Evolutionary conservation across 2,329 filamentous ascomycete genomes (phyloP), one percentile per base, ranked within the genome.

Genomic region (Colletotrichum lentis): DNA sequence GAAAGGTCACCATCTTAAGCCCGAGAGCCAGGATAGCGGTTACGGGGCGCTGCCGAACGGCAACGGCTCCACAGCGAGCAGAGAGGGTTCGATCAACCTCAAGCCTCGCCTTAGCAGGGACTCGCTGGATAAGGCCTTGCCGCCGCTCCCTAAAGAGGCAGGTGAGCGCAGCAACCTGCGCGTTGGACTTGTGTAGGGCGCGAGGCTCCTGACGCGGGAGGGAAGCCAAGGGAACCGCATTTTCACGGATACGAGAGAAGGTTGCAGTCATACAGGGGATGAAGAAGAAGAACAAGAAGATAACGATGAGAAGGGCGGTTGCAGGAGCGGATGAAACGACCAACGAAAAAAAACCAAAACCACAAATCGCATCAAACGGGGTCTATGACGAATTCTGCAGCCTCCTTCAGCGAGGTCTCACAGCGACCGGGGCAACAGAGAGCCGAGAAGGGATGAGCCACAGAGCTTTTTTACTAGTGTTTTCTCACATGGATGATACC

Each of bases 41-140:
- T 85, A 84, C 67, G 81, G 79, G 22, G 80, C 59, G 37, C 69
- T 55, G 65, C 70, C 35, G 63, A 76, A 72, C 65, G 74, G 74
- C 55, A 76, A 75, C 37, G 77, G 76, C 27, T 74, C 74, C 10
- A 73, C 76, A 22, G 74, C 75, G 58, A 75, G 71, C 64, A 69
- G 73, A 46, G 74, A 75, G 52, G 70, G 71, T 55, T 78, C 76
- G 20, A 58, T 77, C 4, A 77, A 73, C 66, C 73, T 80, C 49
- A 77, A 77, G 44, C 70, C 76, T 37, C 78, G 77, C 69, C 73
- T 86, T 66, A 86, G 85, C 75, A 83, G 82, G 54, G 84, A 86
- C 47, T 88, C 86, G 71, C 77, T 89, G 50, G 85, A 89, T 71
- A 90, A 90, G 77, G 82, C 83, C 12, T 76, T 90, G 54, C 88